These are phyloP conservation scores for Tremella yokohamensis DNA, from an alignment of 768 basidiomycete species.

Conservation along the genomic window DNA sequence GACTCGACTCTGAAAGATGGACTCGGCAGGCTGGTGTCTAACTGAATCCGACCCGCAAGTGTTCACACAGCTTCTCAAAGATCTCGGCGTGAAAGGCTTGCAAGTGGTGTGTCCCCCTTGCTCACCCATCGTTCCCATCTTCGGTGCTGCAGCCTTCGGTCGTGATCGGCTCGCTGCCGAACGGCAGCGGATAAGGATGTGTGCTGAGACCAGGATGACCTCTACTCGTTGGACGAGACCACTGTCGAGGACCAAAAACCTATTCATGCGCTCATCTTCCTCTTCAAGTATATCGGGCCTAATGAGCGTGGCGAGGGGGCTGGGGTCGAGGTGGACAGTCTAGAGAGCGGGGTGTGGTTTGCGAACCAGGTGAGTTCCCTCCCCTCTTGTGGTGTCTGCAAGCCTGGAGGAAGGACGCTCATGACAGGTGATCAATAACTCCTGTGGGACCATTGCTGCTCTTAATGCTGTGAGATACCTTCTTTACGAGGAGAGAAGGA, in stretches of 20 bases:
- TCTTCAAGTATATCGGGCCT: constrained; percentile 90
- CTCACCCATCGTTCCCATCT: not conserved
- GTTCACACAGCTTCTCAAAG: constrained; percentile 44
- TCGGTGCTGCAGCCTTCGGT: not conserved
- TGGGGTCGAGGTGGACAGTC: constrained; percentile 51
- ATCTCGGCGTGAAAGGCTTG: constrained; percentile 47
- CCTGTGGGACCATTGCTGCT: constrained; percentile 92
- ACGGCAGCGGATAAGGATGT: no score
- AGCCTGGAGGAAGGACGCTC: not conserved
- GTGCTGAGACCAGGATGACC: constrained; percentile 41
- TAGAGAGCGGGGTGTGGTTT: constrained; percentile 67
- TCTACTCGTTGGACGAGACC: constrained; percentile 45
- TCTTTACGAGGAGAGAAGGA: not conserved
- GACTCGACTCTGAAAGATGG: not conserved
- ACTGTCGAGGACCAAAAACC: constrained; percentile 72
- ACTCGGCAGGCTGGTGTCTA: constrained; percentile 48
- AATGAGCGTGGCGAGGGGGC: constrained; percentile 29
- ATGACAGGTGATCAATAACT: constrained; percentile 79
- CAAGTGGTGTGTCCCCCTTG: constrained; percentile 40
- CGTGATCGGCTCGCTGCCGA: no score
- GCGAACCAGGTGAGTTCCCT: constrained; percentile 62
- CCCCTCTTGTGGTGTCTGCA: not conserved
- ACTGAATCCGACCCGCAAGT: constrained; percentile 51
- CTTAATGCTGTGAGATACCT: constrained; percentile 66
- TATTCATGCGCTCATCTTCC: constrained; percentile 83